Base-by-base conservation (phyloP, 108 stramenopile species). In the Fistulifera solaris region DNA sequence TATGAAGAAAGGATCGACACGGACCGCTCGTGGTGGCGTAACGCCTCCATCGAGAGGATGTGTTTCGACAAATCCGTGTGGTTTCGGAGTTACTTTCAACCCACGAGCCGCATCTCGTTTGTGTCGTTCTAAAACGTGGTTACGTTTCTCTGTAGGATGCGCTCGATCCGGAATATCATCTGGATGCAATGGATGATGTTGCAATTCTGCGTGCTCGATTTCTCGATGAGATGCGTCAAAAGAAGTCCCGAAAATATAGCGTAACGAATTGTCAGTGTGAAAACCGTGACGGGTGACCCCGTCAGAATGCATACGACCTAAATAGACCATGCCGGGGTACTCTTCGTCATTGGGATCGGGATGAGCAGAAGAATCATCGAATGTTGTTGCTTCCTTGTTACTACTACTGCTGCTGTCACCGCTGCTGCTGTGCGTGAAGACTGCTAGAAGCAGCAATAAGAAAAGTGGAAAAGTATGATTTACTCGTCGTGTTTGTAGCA, bases 341-440 rank as follows among this genome's bases (percentile, higher is more conserved):
- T 89, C 46, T 68, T 89, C 83, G 28, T 81, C 77, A 57, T 89
- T 89, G 45, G 84, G 83, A 61, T 89, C 87, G 19, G 87, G 87
- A 66, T 89, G 87, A 27, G n/a, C n/a, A n/a, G n/a, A n/a, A n/a
- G n/a, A n/a, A n/a, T n/a, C n/a, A n/a, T n/a, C n/a, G n/a, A n/a
- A n/a, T n/a, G n/a, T n/a, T n/a, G n/a, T n/a, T n/a, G n/a, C n/a
- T n/a, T 35, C 8, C 6, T 35, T 35, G 31, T 35, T 8, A 35
- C 8, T 35, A 8, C 8, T 35, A 35, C 31, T 35, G 31, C 31
- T 35, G 31, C 31, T 35, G 31, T 8, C 8, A 8, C 31, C 31
- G 31, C 31, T 6, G 31, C 6, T 8, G 3, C 6, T 35, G 3
- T 8, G 31, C 3, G 31, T 8, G 31, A 35, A 8, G 6, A 8